phyloP scores from a whole-genome alignment of 768 basidiomycete genomes.

The Suillus alpinus region DNA sequence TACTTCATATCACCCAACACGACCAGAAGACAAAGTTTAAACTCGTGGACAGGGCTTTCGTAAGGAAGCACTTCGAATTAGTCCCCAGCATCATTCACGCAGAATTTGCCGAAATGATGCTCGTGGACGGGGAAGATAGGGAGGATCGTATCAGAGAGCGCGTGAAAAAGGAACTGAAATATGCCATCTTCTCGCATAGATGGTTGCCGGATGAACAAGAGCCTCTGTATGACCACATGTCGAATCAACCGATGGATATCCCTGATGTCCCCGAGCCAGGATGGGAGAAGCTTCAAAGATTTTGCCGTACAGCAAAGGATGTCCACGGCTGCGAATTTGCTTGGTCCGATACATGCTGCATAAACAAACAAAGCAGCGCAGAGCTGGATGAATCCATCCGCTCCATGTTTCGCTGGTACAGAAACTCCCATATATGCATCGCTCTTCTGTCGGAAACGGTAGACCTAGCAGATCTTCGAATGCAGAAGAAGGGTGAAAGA shows the following conservation, averaged over 20 bases:
- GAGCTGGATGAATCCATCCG: slow-evolving; percentile 19
- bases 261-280: background rate
- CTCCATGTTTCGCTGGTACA: slow-evolving; percentile 22
- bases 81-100: background rate
- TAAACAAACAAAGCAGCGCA: slow-evolving; percentile 17
- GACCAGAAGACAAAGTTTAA: background rate
- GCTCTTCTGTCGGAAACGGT: slow-evolving; percentile 8
- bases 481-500: background rate
- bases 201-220: background rate
- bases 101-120: background rate
- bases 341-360: slow-evolving; percentile 17
- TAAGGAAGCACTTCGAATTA: background rate
- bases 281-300: slow-evolving; percentile 1
- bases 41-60: background rate
- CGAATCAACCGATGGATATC: background rate
- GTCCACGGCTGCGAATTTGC: slow-evolving; percentile 4
- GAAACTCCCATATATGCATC: slow-evolving; percentile 12
- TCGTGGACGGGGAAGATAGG: background rate
- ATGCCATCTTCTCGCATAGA: slow-evolving; percentile 7
- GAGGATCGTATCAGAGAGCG: background rate
- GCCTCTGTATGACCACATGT: background rate
- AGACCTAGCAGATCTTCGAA: background rate
- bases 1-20: background rate
- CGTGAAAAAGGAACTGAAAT: slow-evolving; percentile 2
- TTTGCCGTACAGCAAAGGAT: slow-evolving; percentile 2